Base-by-base conservation (phyloP, 305 asterid species). In the Fraxinus platypoda region DNA sequence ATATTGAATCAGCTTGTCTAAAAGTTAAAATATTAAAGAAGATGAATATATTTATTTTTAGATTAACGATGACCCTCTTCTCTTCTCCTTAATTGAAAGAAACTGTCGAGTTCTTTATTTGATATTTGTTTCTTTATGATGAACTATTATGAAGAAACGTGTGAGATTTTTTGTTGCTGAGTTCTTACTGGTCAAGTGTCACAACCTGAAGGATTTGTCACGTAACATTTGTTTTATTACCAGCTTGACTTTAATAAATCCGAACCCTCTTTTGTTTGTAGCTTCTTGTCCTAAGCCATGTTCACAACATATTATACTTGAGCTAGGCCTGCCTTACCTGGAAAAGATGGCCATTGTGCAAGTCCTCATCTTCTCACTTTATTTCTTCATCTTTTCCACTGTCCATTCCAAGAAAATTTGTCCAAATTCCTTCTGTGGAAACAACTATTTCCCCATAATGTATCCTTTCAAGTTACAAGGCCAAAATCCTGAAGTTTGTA, bases 391-490 rank as follows among this genome's bases (percentile, higher is more conserved):
- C 64, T 49, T 35, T 35, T 77, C 66, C 85, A 86, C 86, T 70
- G 77, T 8, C 78, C 71, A 74, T 68, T 82, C 89, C 81, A 74
- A 85, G 83, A 81, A 84, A 19, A 33, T 76, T 9, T 86, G 89
- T 46, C 87, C 87, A 54, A 17, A 21, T 70, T 84, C 89, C 46
- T 41, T 54, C 2, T 88, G 89, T 43, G 81, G 75, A 46, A 70
- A 62, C 74, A 34, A 8, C 3, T 72, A 4, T 37, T 3, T 86
- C 23, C 72, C 85, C 41, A 77, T 86, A 19, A 78, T 17, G 76
- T 84, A 86, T 84, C 91, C 91, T 82, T 88, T 88, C 86, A 88
- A 84, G 83, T 62, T 88, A 75, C 81, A 54, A 84, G 87, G 86
- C 73, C 19, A 37, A 8, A 80, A 85, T 30, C 85, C 72, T n/a